Evolutionary conservation across 495 filamentous ascomycete genomes (phyloP).

Genomic region (Annulohypoxylon bovei): DNA sequence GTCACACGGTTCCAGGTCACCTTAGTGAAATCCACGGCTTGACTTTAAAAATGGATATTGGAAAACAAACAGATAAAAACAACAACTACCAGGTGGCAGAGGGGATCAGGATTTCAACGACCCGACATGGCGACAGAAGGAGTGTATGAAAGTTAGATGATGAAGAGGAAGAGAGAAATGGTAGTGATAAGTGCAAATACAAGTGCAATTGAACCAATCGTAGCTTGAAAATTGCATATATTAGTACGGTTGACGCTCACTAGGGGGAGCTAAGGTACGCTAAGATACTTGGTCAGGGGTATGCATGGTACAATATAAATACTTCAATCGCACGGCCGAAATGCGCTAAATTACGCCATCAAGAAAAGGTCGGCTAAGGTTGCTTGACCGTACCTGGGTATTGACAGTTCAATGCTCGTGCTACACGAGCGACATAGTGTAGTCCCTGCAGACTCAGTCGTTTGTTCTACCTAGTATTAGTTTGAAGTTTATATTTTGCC

Average conservation of each 20-base stretch:
- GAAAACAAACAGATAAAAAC: slow-evolving; percentile 23
- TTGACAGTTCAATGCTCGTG: neutral
- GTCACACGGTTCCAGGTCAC: slow-evolving; percentile 2
- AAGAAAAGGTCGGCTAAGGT: neutral
- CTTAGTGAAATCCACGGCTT: neutral
- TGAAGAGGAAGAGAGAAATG: neutral
- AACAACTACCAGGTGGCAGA: slow-evolving; percentile 12
- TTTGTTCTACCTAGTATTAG: neutral
- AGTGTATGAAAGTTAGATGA: slow-evolving; percentile 34
- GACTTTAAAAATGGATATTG: neutral
- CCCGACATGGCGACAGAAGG: slow-evolving; percentile 27
- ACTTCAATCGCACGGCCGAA: slow-evolving; percentile 20
- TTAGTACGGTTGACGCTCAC: neutral
- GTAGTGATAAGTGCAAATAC: neutral
- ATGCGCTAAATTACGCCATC: slow-evolving; percentile 10
- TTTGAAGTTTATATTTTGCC: slow-evolving; percentile 5
- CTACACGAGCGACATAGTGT: neutral
- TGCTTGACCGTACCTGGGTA: neutral
- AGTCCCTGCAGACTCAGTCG: neutral
- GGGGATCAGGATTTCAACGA: slow-evolving; percentile 16
- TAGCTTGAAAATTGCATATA: slow-evolving; percentile 2
- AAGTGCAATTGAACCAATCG: slow-evolving; percentile 18
- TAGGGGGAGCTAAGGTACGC: neutral
- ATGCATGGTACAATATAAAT: slow-evolving; percentile 5
- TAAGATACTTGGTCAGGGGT: slow-evolving; percentile 20